Evolutionary conservation across 2,329 filamentous ascomycete genomes (phyloP), one percentile per base, ranked within the genome.

Genomic region (Alternaria arborescens): DNA sequence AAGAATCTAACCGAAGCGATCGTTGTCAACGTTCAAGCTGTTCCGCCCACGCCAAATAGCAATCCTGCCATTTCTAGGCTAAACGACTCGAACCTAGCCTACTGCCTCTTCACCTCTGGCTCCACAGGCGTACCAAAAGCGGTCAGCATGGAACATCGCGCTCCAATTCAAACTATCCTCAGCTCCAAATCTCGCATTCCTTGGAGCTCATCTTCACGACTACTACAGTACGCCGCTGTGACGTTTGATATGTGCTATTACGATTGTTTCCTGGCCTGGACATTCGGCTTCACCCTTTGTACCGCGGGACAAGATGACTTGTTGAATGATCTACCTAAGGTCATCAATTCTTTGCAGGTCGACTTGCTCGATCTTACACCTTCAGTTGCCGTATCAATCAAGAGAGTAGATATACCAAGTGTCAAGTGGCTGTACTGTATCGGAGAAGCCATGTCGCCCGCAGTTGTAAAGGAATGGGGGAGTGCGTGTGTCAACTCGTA

Each of bases 201-300:
- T 10, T 82, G 80, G 80, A 71, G 64, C 10, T 34, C 64, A 22
- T 63, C 71, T 20, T 80, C 79, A 14, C 71, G 78, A 38, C 68
- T 82, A 8, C 64, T 82, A 11, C 80, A 82, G 59, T 82, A 81
- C 60, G 80, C 80, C 32, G 79, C 79, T 11, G 74, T 71, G 5
- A 80, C 78, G 8, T 81, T 81, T 58, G 80, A 82, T 58, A 82
- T 82, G 80, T 82, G 80, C 59, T 82, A 82, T 61, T 82, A 80
- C 54, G 80, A 82, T 62, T 82, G 80, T 68, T 82, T 82, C 61
- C 70, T 82, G 52, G 79, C 80, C 11, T 82, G 80, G 80, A 75
- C 74, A 10, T 77, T 79, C 54, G 80, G 80, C 1, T 81, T 82
- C 60, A 77, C 78, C 22, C 71, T 82, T 32, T 81, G 80, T 61